Conservation (phyloP, 805 yeast genomes). For the Starmera caribaea region DNA sequence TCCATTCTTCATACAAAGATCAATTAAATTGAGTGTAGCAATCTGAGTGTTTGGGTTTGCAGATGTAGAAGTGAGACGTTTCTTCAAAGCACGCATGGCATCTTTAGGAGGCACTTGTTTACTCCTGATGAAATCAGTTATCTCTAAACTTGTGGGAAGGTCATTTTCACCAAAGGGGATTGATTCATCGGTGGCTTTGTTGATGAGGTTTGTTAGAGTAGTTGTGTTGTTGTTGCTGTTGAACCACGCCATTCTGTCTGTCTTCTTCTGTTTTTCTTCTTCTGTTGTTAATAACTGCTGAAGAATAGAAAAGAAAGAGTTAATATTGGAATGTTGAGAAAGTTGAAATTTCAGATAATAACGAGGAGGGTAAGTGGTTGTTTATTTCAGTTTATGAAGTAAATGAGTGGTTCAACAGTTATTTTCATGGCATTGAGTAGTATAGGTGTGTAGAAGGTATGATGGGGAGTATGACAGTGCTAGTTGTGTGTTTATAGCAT, state of each 20-base stretch:
- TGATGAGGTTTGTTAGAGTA: conserved; percentile 45
- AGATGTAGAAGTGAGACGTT: conserved; percentile 45
- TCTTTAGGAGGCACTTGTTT: conserved; percentile 71
- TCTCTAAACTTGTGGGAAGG: conserved; percentile 63
- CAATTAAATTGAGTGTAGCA: conserved; percentile 67
- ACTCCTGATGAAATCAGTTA: conserved; percentile 79
- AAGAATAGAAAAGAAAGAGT: too few relatives aligned
- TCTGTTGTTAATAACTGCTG: too few relatives aligned
- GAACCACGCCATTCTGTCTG: conserved; percentile 18
- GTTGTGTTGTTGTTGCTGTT: conserved; percentile 3
- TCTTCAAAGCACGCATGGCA: conserved; percentile 78
- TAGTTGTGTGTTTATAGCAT: too few relatives aligned
- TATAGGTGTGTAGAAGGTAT: too few relatives aligned
- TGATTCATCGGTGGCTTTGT: conserved; percentile 77
- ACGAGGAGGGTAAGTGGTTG: too few relatives aligned
- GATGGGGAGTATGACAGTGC: too few relatives aligned
- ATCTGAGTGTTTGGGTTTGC: conserved; percentile 74
- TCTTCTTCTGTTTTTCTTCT: neutral
- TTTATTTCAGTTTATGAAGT: too few relatives aligned
- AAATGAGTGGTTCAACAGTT: too few relatives aligned
- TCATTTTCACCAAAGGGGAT: conserved; percentile 90
- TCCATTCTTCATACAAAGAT: conserved; percentile 86
- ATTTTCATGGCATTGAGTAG: too few relatives aligned
- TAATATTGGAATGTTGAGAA: too few relatives aligned
- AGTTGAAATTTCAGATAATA: too few relatives aligned